Evolutionary conservation across 768 basidiomycete species (phyloP), one percentile per base, ranked within the genome.

Genomic region (Lentinula aciculospora): DNA sequence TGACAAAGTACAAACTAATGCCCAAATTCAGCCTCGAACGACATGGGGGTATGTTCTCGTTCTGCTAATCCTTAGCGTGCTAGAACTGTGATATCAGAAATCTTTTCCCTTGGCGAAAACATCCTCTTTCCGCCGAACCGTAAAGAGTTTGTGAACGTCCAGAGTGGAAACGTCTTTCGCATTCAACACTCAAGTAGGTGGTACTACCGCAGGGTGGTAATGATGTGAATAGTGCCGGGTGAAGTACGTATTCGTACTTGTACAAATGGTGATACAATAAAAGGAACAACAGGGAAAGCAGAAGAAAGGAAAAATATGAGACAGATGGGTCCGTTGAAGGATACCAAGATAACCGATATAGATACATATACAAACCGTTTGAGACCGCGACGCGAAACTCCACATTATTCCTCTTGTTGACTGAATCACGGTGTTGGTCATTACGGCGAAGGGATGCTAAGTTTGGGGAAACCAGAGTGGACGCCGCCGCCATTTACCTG

Each of bases 361-460:
- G 42, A 44, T 44, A 44, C 42, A 44, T 21, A 44, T 9, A 44
- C 23, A 44, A 23, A 44, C 42, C 8, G 4, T 19, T 9, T 44
- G 21, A 44, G 23, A 44, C 42, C 42, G 21, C 42, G n/a, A 21
- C 19, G 21, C 17, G 42, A 21, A n/a, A 39, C 17, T 19, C 8
- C 42, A 7, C n/a, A n/a, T n/a, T n/a, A n/a, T n/a, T n/a, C n/a
- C n/a, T 44, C 12, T 44, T 9, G 42, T 19, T 39, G 42, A 9
- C 21, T 34, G 8, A 2, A 23, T 9, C 37, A 39, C 6, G 13
- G 37, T 15, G 15, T 39, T 1, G 15, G 42, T n/a, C 21, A 17
- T 44, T 50, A 50, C 66, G 75, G 71, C 13, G 75, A 74, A 59
- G 68, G 69, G 34, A 67, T 71, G 57, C 63, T 70, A 64, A 70